These are phyloP conservation scores for Iris pallida DNA, from an alignment of 116 monocot species.

Conservation along the genomic window DNA sequence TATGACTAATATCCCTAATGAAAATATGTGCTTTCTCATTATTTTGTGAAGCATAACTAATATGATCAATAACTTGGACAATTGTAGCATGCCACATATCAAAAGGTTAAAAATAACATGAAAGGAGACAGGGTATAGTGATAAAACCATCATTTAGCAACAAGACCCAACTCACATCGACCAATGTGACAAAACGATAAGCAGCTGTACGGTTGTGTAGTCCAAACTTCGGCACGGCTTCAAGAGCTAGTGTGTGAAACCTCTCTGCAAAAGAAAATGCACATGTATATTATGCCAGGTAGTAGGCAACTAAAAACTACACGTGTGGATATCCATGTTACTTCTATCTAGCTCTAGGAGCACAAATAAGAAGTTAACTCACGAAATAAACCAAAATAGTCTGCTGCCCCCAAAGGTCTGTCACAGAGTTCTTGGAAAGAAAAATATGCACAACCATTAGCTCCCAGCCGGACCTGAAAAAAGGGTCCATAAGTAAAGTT, in stretches of 20 bases:
- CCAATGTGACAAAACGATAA: slow-evolving; percentile 86
- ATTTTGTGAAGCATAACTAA: no score
- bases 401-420: slow-evolving; percentile 88
- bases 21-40: no score
- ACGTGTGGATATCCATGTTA: no score
- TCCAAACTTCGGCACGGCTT: slow-evolving; percentile 81
- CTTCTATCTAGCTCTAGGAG: no score
- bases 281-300: no score
- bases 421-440: slow-evolving; percentile 91
- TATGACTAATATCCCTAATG: no score
- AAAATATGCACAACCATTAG: slow-evolving; percentile 93
- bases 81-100: no score
- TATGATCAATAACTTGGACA: no score
- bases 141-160: neutral
- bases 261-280: slow-evolving; percentile 46
- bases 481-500: neutral
- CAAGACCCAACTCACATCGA: slow-evolving; percentile 56
- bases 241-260: slow-evolving; percentile 85
- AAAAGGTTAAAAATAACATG: no score
- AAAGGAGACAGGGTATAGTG: neutral
- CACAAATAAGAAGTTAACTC: slow-evolving; percentile 12
- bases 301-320: no score
- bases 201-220: slow-evolving; percentile 71
- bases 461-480: slow-evolving; percentile 66
- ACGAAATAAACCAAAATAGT: slow-evolving; percentile 95